Evolutionary conservation across 2,329 filamentous ascomycete genomes (phyloP).

Genomic region (Ascochyta pisi): DNA sequence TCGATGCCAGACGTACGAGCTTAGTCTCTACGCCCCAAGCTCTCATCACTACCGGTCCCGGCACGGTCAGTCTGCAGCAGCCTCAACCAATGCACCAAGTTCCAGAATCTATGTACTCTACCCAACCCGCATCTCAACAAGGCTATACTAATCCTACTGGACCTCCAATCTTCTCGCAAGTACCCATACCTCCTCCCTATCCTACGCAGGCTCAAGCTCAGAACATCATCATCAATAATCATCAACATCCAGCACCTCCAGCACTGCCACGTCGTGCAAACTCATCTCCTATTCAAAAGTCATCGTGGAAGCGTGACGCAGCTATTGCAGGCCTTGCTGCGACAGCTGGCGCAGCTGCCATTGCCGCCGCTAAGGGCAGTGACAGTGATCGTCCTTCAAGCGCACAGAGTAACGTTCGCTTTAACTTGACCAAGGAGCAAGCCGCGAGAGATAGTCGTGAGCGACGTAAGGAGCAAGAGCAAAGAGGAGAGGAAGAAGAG

Average conservation of each 20-base stretch:
- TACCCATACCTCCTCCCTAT: conserved; percentile 27
- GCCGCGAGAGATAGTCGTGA: conserved; percentile 56
- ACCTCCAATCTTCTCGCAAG: conserved; percentile 50
- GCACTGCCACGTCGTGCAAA: conserved; percentile 51
- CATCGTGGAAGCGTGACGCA: conserved; percentile 51
- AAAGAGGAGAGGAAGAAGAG: conserved; percentile 39
- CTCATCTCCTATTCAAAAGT: conserved; percentile 55
- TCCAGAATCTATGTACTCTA: conserved; percentile 69
- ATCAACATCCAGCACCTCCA: conserved; percentile 28
- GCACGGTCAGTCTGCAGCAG: conserved; percentile 77
- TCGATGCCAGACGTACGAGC: conserved; percentile 64
- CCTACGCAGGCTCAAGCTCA: conserved; percentile 26
- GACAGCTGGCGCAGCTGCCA: conserved; percentile 51
- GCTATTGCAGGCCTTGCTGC: conserved; percentile 54
- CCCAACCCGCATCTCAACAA: conserved; percentile 49
- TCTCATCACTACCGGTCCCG: conserved; percentile 41
- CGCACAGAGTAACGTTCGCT: conserved; percentile 59
- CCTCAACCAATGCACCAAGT: conserved; percentile 81
- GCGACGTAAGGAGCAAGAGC: conserved; percentile 33
- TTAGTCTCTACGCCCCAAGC: conserved; percentile 52
- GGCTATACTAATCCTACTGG: conserved; percentile 52
- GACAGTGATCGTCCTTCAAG: conserved; percentile 33
- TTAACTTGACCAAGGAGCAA: conserved; percentile 65
- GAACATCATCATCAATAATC: conserved; percentile 27
- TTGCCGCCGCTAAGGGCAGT: conserved; percentile 38